Evolutionary conservation across 768 basidiomycete genomes (phyloP), one percentile per base, ranked within the genome.

Genomic region (Hygrocybe coccinea): DNA sequence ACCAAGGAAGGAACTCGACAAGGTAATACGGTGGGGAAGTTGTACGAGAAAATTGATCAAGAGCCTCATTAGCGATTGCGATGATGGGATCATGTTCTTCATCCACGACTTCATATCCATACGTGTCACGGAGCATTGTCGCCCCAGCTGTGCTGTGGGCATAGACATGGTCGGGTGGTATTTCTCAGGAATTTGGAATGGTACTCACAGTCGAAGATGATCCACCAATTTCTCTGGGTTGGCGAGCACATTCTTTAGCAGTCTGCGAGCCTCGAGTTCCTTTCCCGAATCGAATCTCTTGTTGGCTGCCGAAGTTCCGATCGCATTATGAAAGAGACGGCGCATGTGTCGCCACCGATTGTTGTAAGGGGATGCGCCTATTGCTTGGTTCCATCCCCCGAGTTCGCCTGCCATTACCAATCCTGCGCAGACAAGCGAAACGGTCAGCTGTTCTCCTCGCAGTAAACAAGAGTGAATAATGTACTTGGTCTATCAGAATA

Each of bases 291-390:
- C 65, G 60, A 70, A 77, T 15, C 61, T 58, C 8, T 65, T 64
- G 52, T 78, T 66, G 14, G 70, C 61, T 2, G 68, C 66, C 1
- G 71, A 70, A 24, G 71, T 73, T 0, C 77, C 80, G 36, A 81
- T 71, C 44, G 74, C 69, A 1, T 69, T 66, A 6, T 73, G 70
- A 56, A 78, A 61, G 15, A 74, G 64, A 52, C 71, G 71, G 50
- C 79, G 74, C 62, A 75, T 75, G 55, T 69, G 71, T 7, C 75
- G 70, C 58, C 78, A 71, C 19, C 62, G 69, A 36, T 76, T 69
- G 38, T 72, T 74, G 60, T 65, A 65, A 48, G 65, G 67, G 29
- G 63, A 53, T 54, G 67, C 38, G 29, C 67, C 65, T 50, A 70
- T 49, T 38, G 68, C 64, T 19, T 60, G 60, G 56, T 67, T 61